Conservation (phyloP, 2,329 filamentous ascomycete genomes). For the Thielaviopsis populi region DNA sequence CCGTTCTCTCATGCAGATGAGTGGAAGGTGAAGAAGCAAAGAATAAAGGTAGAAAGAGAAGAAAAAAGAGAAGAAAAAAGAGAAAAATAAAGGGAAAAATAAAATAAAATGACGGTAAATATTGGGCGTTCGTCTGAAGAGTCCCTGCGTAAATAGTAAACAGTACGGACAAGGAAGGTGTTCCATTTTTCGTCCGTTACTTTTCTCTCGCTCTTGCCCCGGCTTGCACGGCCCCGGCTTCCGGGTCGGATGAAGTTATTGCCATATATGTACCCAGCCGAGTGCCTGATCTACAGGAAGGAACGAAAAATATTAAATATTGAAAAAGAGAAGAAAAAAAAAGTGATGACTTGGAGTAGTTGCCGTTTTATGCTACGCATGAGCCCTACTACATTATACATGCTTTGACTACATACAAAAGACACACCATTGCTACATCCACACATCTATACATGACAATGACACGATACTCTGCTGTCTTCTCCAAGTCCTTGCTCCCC, state of each 20-base stretch:
- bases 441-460: too few relatives aligned
- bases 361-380: too few relatives aligned
- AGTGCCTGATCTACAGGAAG: slow-evolving; percentile 3
- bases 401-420: too few relatives aligned
- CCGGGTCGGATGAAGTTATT: background rate
- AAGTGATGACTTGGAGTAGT: background rate
- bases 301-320: background rate
- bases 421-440: too few relatives aligned
- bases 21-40: too few relatives aligned
- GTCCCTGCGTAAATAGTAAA: background rate
- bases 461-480: too few relatives aligned
- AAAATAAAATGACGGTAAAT: background rate
- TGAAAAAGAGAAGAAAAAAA: too few relatives aligned
- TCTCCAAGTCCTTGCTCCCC: too few relatives aligned
- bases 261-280: background rate
- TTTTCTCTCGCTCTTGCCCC: background rate
- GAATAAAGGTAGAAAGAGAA: background rate
- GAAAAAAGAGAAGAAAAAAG: background rate
- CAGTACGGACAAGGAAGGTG: background rate
- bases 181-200: background rate
- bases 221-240: background rate
- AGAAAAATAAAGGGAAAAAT: too few relatives aligned
- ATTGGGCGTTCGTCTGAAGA: background rate
- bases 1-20: too few relatives aligned
- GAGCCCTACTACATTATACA: too few relatives aligned